Conservation (phyloP, 1,284 basidiomycete species). For the Inonotus obliquus region DNA sequence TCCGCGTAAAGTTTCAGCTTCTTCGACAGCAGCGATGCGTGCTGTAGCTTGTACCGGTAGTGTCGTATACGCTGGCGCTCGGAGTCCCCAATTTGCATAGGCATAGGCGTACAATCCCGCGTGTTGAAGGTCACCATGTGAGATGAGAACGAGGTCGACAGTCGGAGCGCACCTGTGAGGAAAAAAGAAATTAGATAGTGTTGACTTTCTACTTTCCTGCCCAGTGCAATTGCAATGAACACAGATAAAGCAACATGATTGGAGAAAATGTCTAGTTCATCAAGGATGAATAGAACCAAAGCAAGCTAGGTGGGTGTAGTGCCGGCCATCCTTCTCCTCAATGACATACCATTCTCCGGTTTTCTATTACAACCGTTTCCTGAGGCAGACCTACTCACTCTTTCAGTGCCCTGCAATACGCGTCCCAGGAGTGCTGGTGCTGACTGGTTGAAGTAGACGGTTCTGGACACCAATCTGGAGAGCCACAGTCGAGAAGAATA, state of each 20-base stretch:
- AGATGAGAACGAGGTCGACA: constrained; percentile 85
- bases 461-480: constrained; percentile 79
- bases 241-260: neutral
- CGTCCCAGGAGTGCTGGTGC: constrained; percentile 41
- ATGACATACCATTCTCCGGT: too few relatives aligned
- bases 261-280: neutral
- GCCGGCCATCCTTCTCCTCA: too few relatives aligned
- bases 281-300: neutral
- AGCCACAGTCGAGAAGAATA: constrained; percentile 93
- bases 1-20: constrained; percentile 73
- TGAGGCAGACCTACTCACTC: constrained; percentile 42
- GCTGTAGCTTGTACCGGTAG: constrained; percentile 97
- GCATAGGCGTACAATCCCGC: constrained; percentile 91
- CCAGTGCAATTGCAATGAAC: neutral
- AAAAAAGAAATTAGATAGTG: constrained; percentile 18
- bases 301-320: too few relatives aligned
- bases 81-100: constrained; percentile 81
- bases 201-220: neutral
- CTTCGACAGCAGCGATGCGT: constrained; percentile 81
- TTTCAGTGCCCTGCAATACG: constrained; percentile 61
- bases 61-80: constrained; percentile 92
- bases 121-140: constrained; percentile 89
- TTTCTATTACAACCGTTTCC: neutral
- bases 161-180: constrained; percentile 57
- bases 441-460: constrained; percentile 33